Base-by-base conservation (phyloP, 208 protist species). In the Crithidia thermophila region DNA sequence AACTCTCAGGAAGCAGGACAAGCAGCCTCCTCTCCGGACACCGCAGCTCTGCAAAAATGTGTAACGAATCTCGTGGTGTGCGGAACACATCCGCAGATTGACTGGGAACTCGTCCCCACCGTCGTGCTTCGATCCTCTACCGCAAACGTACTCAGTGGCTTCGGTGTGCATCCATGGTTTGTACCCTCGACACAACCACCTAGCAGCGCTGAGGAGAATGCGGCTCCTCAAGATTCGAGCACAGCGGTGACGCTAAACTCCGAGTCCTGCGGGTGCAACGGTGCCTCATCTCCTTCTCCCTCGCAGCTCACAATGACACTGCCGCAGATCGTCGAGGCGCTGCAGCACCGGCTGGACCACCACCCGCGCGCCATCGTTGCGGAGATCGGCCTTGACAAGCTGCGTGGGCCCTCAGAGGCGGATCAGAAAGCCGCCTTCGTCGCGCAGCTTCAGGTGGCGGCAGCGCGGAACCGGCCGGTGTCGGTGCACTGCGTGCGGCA, bases 381-480 rank as follows among this genome's bases (percentile, higher is more conserved):
- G 1, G 90, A 96, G 56, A 94, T 96, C 75, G 88, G 90, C 23
- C 79, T 96, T 0, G 88, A 96, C 52, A 92, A 92, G 73, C 67
- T 93, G 40, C 76, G 82, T n/a, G 84, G 79, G 11, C 78, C 85
- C 40, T 55, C 75, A 6, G 60, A 78, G 45, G 13, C 61, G 4
- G 69, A 66, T 2, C 90, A 95, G 53, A 52, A 72, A 36, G 51
- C 31, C 2, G 46, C 79, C 10, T 93, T 95, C 30, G 11, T 72
- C 3, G 78, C 68, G 0, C 90, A 96, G 72, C 64, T 93, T 51
- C 62, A 64, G 21, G 50, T 94, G 9, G 90, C 90, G 0, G 85
- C 87, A 13, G 47, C 59, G 4, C 82, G 93, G 59, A 13, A 52
- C 0, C 81, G 88, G 0, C 82, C 84, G 5, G 87, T 91, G 9